Evolutionary conservation across 1,284 basidiomycete species (phyloP), one percentile per base, ranked within the genome.

Genomic region (Apiotrichum sp.): DNA sequence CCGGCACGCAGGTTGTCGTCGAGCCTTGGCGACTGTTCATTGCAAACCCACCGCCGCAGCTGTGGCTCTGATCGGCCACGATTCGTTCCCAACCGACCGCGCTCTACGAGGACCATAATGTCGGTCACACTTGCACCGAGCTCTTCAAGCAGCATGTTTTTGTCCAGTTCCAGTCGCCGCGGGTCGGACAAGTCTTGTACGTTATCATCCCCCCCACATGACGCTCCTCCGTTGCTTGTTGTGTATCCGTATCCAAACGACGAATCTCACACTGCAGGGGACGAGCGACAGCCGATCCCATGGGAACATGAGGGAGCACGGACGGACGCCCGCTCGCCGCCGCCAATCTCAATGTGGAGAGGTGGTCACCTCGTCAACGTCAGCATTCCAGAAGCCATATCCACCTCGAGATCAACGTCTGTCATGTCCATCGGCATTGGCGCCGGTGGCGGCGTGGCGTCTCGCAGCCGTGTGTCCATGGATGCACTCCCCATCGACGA

Each of bases 401-500:
- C 40, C 11, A 45, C 41, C 10, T 55, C 53, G 22, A 47, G 53
- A 39, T 55, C 53, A 16, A 47, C 53, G 4, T 55, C 53, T n/a
- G 45, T 55, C 16, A 34, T 55, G 9, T 55, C 54, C 3, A 33
- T 55, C 16, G 39, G 42, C 7, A 6, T 50, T 55, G 6, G 40
- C 10, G 6, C n/a, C 9, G 11, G 43, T 31, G 22, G 8, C 36
- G 13, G 36, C 8, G 36, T 38, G 2, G 51, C 56, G 9, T 61
- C 59, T 10, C 54, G 59, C n/a, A 56, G 53, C 34, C 51, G 59
- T 11, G 59, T 61, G 2, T 61, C 59, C 0, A 58, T 61, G 56
- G 59, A 61, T 35, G 59, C 59, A 31, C 47, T 58, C 16, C 59
- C 54, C 4, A 53, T 39, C 35, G 31, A n/a, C 9, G 36, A 38